Base-by-base conservation (phyloP, 2,329 filamentous ascomycete genomes). In the Myriosclerotinia curreyana region DNA sequence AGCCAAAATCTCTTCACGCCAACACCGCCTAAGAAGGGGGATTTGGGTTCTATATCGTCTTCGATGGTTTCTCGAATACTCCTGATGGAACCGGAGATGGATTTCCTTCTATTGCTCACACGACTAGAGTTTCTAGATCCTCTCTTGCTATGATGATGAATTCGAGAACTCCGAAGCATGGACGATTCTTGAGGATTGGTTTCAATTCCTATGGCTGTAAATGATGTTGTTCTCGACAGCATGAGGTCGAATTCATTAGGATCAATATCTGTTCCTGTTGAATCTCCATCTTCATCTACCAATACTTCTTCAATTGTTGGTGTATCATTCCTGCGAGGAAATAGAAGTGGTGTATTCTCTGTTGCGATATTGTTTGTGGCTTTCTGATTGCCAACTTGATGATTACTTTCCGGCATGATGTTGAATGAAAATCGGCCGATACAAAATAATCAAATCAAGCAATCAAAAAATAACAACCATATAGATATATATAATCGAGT, bases 1-100 rank as follows among this genome's bases (percentile, higher is more conserved):
- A 85, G 72, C 81, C 84, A 86, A 76, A 90, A 90, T 31, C 65
- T 66, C 38, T 81, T 79, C 9, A 77, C 73, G 40, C 74, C 75
- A 11, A 82, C 78, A 66, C 80, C 78, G 66, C 78, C 78, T 66
- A 80, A 77, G 50, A 69, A 75, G 0, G 73, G 73, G 61, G 71
- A 66, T 71, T 69, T 50, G 12, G 38, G 2, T 58, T 65, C 64
- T 20, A 9, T 9, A 22, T 66, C 67, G 7, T 65, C 66, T 17
- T 67, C 42, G 8, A 40, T 52, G 25, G 63, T 42, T 14, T 61
- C 61, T 12, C 64, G 52, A 25, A 50, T 58, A 22, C 66, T 72
- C 9, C 67, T 66, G 22, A 67, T 64, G 1, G 66, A 69, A 42
- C 64, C 68, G 9, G 66, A 60, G 15, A 66, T 64, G 5, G 70